Base-by-base conservation (phyloP, 2,329 filamentous ascomycete species). In the Colletotrichum eremochloae region DNA sequence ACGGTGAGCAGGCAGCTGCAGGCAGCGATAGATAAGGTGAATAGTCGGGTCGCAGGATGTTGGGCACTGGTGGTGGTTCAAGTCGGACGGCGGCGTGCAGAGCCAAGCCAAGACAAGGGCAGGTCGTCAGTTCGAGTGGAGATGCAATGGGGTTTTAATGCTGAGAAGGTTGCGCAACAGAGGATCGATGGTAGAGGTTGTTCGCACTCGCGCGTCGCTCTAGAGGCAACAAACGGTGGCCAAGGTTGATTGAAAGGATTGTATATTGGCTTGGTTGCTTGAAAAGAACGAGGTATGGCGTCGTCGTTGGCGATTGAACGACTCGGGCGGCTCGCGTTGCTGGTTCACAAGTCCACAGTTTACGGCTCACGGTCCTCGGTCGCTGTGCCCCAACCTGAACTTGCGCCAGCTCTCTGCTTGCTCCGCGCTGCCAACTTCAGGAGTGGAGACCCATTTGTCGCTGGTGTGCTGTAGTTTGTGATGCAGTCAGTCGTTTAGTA, bases 81-180 rank as follows among this genome's bases (percentile, higher is more conserved):
- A 50, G 60, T 70, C 29, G 70, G 66, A 65, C 55, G 55, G 55
- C 55, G 24, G 58, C 60, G 52, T 63, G 61, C 33, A 72, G 67
- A 58, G 64, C 64, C 68, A 68, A 68, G 58, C 36, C 68, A 63
- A 71, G 64, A 66, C n/a, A n/a, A 71, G 68, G 48, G 65, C 65
- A 68, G 38, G 50, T 57, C 60, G 66, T 68, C 58, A 55, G 58
- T 63, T 46, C 44, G 46, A 48, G 67, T 72, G 70, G 70, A 72
- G 70, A 65, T 70, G 70, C 40, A 56, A 70, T 61, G 66, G 20
- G 55, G 60, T 24, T 72, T 24, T 53, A 31, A 60, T 36, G 60
- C 53, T 63, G 58, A 68, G 69, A 53, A 53, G 60, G 29, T 48
- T 68, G 65, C 58, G 69, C 68, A 48, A 48, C 18, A 63, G 31